Evolutionary conservation across 495 filamentous ascomycete genomes (phyloP).

Genomic region (Thozetella sp.): DNA sequence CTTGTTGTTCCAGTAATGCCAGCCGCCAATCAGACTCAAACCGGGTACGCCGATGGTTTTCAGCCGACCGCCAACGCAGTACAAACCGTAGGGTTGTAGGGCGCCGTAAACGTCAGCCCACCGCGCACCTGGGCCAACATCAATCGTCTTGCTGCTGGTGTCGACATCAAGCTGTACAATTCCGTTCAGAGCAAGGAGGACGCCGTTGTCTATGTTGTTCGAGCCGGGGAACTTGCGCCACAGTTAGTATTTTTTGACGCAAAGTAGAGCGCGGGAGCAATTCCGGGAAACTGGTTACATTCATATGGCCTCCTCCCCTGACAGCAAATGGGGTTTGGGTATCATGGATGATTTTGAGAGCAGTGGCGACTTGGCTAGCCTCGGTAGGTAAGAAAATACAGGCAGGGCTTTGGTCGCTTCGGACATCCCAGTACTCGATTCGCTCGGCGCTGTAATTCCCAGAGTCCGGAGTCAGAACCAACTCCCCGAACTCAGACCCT

Average conservation of each 20-base stretch:
- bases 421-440: neutral
- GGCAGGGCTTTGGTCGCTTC: neutral
- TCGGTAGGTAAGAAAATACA: neutral
- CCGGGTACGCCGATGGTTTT: neutral
- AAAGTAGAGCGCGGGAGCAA: too few species aligned
- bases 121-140: neutral
- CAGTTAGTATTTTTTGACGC: too few species aligned
- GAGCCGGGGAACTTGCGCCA: slow-evolving; percentile 1
- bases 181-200: neutral
- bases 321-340: neutral
- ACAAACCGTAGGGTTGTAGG: neutral
- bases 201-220: neutral
- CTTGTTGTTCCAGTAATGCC: neutral
- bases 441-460: neutral
- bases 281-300: neutral
- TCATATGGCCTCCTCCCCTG: neutral
- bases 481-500: neutral
- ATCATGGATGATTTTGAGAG: neutral
- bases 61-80: neutral
- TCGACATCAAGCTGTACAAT: neutral
- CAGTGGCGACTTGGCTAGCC: neutral
- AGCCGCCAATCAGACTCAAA: neutral
- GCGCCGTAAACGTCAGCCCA: neutral
- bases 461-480: neutral
- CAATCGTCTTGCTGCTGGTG: neutral